Evolutionary conservation across 1,139 yeast species (phyloP).

Genomic region (Candida neerlandica): DNA sequence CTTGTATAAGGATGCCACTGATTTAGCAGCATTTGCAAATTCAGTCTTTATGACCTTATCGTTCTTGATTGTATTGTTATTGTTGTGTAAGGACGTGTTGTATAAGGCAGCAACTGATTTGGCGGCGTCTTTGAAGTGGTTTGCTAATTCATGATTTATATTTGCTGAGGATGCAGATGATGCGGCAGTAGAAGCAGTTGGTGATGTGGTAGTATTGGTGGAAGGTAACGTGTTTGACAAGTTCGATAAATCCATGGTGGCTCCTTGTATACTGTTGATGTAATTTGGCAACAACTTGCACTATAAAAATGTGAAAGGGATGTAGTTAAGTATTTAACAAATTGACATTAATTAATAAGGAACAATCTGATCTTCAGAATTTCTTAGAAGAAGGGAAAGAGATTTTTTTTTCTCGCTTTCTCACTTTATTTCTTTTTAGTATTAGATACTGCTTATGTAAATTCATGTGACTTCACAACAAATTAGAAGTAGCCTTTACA

Average conservation of each 20-base stretch:
- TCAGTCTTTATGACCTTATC: slow-evolving; percentile 39
- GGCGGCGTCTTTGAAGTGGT: slow-evolving; percentile 49
- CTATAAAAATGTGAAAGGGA: not conserved
- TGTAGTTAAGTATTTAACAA: too few relatives aligned
- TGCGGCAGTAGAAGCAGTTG: slow-evolving; percentile 2
- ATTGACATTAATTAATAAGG: too few relatives aligned
- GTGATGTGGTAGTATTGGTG: slow-evolving; percentile 7
- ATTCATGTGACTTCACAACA: not conserved
- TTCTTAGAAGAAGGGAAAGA: not conserved
- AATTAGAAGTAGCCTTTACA: not conserved
- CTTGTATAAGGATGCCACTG: slow-evolving; percentile 64
- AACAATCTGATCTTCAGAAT: not conserved
- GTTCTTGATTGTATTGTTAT: slow-evolving; percentile 22
- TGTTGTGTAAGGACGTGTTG: slow-evolving; percentile 26
- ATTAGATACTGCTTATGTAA: not conserved
- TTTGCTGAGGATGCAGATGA: slow-evolving; percentile 20
- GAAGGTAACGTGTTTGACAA: slow-evolving; percentile 14
- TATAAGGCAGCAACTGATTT: slow-evolving; percentile 47
- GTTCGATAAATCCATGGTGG: slow-evolving; percentile 14
- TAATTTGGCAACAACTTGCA: not conserved
- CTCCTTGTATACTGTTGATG: not conserved
- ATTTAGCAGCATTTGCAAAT: slow-evolving; percentile 64
- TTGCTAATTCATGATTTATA: slow-evolving; percentile 43
- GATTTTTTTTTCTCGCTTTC: slow-evolving; percentile 1
- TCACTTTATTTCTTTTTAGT: not conserved